Evolutionary conservation across 805 yeast genomes (phyloP).

Genomic region (Teunomyces stri): DNA sequence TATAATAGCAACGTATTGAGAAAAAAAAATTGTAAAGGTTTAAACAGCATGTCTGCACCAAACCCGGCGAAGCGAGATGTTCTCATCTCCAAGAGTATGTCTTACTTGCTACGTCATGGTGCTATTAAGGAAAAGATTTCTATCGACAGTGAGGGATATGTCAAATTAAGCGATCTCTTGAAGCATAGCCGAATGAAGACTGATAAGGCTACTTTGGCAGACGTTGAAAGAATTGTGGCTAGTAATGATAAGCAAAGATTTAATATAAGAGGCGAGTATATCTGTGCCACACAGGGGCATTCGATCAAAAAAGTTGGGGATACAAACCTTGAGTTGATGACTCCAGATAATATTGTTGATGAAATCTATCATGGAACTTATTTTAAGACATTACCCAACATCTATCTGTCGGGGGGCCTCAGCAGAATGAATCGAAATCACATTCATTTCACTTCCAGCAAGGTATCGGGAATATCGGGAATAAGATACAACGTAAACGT

Average conservation of each 20-base stretch:
- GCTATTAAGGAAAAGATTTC: constrained; percentile 65
- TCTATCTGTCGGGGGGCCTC: constrained; percentile 55
- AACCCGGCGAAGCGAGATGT: constrained; percentile 37
- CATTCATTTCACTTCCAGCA: constrained; percentile 71
- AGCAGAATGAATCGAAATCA: constrained; percentile 75
- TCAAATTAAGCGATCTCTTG: constrained; percentile 52
- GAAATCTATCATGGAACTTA: constrained; percentile 81
- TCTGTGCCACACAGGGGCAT: constrained; percentile 97
- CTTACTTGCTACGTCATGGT: constrained; percentile 82
- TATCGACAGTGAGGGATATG: constrained; percentile 69
- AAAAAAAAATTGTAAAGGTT: constrained; percentile 1
- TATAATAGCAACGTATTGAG: not conserved
- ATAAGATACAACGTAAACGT: constrained; percentile 59
- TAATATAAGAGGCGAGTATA: constrained; percentile 37
- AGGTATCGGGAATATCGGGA: constrained; percentile 62
- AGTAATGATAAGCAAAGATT: constrained; percentile 73
- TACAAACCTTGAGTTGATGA: constrained; percentile 36
- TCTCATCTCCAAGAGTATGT: constrained; percentile 67
- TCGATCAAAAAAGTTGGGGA: constrained; percentile 51
- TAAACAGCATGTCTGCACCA: constrained; percentile 7
- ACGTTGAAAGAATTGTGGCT: constrained; percentile 58
- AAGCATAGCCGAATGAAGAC: constrained; percentile 57
- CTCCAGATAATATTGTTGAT: constrained; percentile 45
- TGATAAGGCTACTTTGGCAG: constrained; percentile 52
- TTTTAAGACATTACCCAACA: constrained; percentile 42